A percentile compares a stretch with the other conserved stretches of the same genome.
Evolutionary conservation across 306 rosid species (phyloP).

Genomic region (Rubus parviflorus): DNA sequence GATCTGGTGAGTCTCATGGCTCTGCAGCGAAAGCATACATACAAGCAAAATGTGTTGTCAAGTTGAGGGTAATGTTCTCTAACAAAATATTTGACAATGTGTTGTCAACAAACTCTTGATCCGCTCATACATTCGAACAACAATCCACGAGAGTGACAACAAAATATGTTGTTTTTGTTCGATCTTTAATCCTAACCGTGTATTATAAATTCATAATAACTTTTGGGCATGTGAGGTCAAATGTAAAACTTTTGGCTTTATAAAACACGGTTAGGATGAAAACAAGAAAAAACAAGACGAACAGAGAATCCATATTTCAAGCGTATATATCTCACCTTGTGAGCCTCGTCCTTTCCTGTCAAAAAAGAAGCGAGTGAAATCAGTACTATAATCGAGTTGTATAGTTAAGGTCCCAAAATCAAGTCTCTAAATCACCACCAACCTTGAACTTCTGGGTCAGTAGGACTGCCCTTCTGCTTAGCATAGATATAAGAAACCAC

Average conservation of each 20-base stretch:
- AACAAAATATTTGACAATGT: too few relatives aligned
- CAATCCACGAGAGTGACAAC: too few relatives aligned
- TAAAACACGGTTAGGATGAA: too few relatives aligned
- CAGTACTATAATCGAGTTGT: background rate
- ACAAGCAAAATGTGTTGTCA: background rate
- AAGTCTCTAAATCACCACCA: background rate
- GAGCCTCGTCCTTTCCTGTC: background rate
- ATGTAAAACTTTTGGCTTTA: too few relatives aligned
- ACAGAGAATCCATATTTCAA: background rate
- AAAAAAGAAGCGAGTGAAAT: background rate
- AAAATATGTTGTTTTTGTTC: too few relatives aligned
- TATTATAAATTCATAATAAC: too few relatives aligned
- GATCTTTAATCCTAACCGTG: too few relatives aligned
- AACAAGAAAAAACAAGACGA: background rate
- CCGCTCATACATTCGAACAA: too few relatives aligned
- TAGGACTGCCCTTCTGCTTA: conserved; percentile 28
- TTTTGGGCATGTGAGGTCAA: too few relatives aligned
- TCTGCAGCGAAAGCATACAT: conserved; percentile 31
- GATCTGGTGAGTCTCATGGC: conserved; percentile 29
- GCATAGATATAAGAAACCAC: conserved; percentile 41
- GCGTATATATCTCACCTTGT: background rate
- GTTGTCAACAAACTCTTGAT: too few relatives aligned
- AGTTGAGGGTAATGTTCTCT: too few relatives aligned
- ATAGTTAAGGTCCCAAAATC: background rate
- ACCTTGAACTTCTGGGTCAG: conserved; percentile 42